Evolutionary conservation across 2,329 filamentous ascomycete species (phyloP), one percentile per base, ranked within the genome.

Genomic region (Xylariales sp.): DNA sequence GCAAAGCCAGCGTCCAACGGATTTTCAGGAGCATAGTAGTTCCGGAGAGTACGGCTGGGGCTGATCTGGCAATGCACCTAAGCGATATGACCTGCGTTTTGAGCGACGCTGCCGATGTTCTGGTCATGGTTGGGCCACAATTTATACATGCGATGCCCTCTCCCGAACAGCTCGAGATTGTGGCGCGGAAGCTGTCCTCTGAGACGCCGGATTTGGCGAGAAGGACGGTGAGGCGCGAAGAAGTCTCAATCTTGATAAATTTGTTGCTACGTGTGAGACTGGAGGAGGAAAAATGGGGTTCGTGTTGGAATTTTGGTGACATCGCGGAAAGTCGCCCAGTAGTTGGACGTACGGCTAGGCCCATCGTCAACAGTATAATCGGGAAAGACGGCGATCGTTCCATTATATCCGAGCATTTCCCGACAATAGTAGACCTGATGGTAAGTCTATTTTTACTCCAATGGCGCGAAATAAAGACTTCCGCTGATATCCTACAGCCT

Each of bases 81-180:
- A 10, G 41, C 39, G 10, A 41, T 14, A 14, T 41, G 39, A 2
- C n/a, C n/a, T 34, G 32, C 18, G 6, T 8, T 5, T 16, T 67
- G 16, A 65, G 41, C 10, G 66, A 65, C 30, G 57, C 41, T 14
- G 58, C 59, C 41, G 66, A 65, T 55, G 57, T 62, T 12, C 28
- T 65, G 53, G 62, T 59, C 23, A 68, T 65, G 62, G 8, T 62
- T 10, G 62, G 62, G 1, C 66, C 66, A 3, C 66, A 65, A 7
- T 57, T 53, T n/a, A 65, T 62, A 3, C 34, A 68, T n/a, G 52
- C 62, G 3, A 9, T 54, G 0, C 62, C 62, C 28, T 58, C 62
- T 6, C 18, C 43, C 8, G 4, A 6, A 8, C 56, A 65, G 23
- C 52, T 68, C 23, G 62, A 41, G 34, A 4, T 28, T 1, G 61